Base-by-base conservation (phyloP, 2,329 filamentous ascomycete species). In the Alternaria viburni region DNA sequence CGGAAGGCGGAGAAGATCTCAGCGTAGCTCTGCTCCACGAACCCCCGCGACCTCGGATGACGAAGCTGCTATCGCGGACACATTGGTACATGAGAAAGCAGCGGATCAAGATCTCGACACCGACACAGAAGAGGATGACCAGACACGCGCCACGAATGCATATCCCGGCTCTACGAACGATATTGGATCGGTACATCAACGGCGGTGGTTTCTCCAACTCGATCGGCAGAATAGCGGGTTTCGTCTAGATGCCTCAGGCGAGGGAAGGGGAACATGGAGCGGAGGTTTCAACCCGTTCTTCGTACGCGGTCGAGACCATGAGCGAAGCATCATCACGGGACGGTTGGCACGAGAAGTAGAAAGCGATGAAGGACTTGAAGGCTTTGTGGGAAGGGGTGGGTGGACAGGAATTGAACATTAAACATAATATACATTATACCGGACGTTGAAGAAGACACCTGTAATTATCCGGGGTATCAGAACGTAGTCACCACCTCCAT, bases 141-240 rank as follows among this genome's bases (percentile, higher is more conserved):
- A 54, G 43, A 83, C 90, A 23, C 85, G 87, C 8, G 74, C 75
- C 3, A 87, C 85, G 6, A 92, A 92, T 69, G 88, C 90, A 5
- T 92, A 92, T 70, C 80, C 86, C 0, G 90, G 90, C 6, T 88
- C 90, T 0, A 82, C 71, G 1, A 92, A 92, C 70, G 86, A 83
- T 3, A 89, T 92, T 44, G 87, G 86, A 6, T 91, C 89, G 41
- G 81, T 92, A 5, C 86, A 92, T 69, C 89, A 92, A 74, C 84
- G 90, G 6, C 82, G 83, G 45, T 92, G 89, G 90, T 91, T 87
- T 62, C 70, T 91, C 17, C 86, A 86, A 11, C 80, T 92, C 1
- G 90, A 92, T 70, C 82, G 87, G 12, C 74, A 72, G 25, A 85
- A 83, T 5, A 88, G 86, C 54, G 89, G 89, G 5, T 90, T 92